Evolutionary conservation across 352 stramenopile genomes (phyloP), one percentile per base, ranked within the genome.

Genomic region (Salisapilia sapeloensis): DNA sequence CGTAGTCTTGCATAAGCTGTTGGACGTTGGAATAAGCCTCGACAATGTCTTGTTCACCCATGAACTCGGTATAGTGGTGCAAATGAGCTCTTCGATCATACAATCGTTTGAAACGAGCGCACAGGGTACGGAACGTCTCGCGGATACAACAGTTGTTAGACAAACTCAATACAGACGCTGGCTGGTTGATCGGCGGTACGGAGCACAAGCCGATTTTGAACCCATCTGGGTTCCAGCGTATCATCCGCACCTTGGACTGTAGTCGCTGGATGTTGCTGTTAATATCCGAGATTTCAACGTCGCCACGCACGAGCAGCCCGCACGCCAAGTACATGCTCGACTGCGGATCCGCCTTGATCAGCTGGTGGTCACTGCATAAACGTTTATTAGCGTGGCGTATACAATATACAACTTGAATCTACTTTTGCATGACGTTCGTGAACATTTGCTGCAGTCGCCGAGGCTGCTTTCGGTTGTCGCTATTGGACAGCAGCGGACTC

Each of bases 141-240:
- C 58, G 62, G 33, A 93, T 85, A 46, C 72, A 90, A 54, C 70
- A 84, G 46, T 87, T 86, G 51, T 92, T 94, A 20, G 70, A 76
- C 1, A 94, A 39, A 28, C 63, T 84, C 6, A 92, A 48, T 24
- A 94, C 43, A n/a, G 77, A 77, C 10, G 61, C 53, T 11, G 31
- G 47, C 22, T 77, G 60, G 5, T 56, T 56, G 19, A 87, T 54
- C 3, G 75, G 62, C 1, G 70, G 55, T 17, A 80, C 70, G 11
- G 34, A 44, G 36, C 75, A 92, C 5, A 90, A 42, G 0, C 75
- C 80, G 14, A 91, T 50, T 45, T 94, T 94, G 50, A 94, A 94
- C 9, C 81, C 81, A 40, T 95, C 83, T 24, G 64, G 60, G 38
- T 94, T 95, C 81, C 81, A 95, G 24, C 69, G 56, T 22, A 89